Percentiles rank a stretch among this genome's conserved stretches.
Conservation (phyloP, 805 yeast species). For the Kodamaea kakaduensis region DNA sequence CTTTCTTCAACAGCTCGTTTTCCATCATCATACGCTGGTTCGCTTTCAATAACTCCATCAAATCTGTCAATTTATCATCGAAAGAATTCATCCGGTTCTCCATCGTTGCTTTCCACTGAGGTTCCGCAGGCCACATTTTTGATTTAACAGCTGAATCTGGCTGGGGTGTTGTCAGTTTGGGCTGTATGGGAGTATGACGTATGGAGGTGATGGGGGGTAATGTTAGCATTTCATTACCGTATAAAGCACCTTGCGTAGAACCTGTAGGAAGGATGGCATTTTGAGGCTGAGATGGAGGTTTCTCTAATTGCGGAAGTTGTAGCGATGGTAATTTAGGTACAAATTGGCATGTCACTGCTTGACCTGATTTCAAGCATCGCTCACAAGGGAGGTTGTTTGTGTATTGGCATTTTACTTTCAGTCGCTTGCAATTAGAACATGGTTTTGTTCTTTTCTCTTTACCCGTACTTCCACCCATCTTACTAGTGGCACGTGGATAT, state of each 20-base stretch:
- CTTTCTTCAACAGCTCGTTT: constrained; percentile 10
- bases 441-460: constrained; percentile 50
- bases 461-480: constrained; percentile 15
- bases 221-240: neutral
- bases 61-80: constrained; percentile 35
- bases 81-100: constrained; percentile 34
- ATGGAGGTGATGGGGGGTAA: constrained; percentile 6
- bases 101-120: constrained; percentile 32
- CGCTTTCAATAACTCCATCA: constrained; percentile 31
- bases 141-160: neutral
- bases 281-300: constrained; percentile 2
- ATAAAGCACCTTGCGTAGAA: neutral
- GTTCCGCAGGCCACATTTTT: constrained; percentile 9
- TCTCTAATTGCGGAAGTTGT: constrained; percentile 22
- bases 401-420: constrained; percentile 61
- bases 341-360: constrained; percentile 48
- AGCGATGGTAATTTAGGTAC: constrained; percentile 49
- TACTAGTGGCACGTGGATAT: too few species aligned
- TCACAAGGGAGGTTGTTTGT: constrained; percentile 49
- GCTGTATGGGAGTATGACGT: neutral
- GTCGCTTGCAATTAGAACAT: constrained; percentile 57
- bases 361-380: constrained; percentile 49
- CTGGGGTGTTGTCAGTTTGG: neutral
- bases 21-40: constrained; percentile 30
- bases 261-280: neutral